Evolutionary conservation across 148 eudicot species (phyloP).

Genomic region (Arctostaphylos glauca): DNA sequence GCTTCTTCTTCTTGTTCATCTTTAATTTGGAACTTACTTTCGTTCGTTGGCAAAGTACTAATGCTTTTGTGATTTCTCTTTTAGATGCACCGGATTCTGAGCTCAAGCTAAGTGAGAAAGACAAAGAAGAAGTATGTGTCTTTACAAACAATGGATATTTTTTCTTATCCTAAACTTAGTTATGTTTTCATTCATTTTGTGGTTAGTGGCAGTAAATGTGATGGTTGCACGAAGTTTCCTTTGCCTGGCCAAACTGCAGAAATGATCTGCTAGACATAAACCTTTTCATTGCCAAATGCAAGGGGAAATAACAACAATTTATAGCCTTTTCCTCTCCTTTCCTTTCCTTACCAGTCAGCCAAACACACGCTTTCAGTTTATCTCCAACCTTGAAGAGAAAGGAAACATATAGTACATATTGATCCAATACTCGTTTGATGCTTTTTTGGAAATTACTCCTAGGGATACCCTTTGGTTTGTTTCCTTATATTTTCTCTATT

Average conservation of each 20-base stretch:
- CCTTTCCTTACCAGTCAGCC: neutral
- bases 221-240: neutral
- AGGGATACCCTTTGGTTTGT: neutral
- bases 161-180: neutral
- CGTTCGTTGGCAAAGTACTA: neutral
- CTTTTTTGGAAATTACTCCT: neutral
- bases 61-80: constrained; percentile 14
- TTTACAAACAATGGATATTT: neutral
- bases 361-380: neutral
- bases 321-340: neutral
- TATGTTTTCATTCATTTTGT: neutral
- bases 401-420: neutral
- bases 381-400: neutral
- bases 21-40: neutral
- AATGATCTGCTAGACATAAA: neutral
- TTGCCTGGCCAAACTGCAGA: neutral
- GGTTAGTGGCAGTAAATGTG: constrained; percentile 5
- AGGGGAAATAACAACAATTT: neutral
- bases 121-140: constrained; percentile 22
- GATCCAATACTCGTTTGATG: neutral
- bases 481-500: neutral
- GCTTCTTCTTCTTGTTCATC: neutral
- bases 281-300: neutral
- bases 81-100: constrained; percentile 23
- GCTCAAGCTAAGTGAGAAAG: constrained; percentile 11